These are phyloP conservation scores for Adansonia gregorii DNA, from an alignment of 441 rosid genomes.

Conservation along the genomic window DNA sequence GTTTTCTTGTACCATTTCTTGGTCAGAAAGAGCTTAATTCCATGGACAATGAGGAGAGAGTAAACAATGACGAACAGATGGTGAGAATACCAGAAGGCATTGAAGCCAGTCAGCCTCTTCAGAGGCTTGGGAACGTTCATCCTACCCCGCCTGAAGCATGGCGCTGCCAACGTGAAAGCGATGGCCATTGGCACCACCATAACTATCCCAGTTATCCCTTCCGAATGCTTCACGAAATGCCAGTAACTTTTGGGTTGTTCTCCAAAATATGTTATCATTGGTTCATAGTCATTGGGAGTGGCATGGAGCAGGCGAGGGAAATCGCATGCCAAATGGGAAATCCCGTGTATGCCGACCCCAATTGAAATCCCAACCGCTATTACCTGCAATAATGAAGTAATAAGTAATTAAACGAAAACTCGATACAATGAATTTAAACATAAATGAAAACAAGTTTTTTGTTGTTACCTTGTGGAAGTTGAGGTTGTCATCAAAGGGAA, in stretches of 20 bases:
- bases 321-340: conserved; percentile 58
- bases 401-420: background rate
- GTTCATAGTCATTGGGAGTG: conserved; percentile 40
- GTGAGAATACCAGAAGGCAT: conserved; percentile 77
- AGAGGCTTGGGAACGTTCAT: conserved; percentile 55
- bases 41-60: conserved; percentile 55
- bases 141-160: conserved; percentile 58
- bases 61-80: conserved; percentile 66
- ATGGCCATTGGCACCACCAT: conserved; percentile 65
- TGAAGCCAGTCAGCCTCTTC: conserved; percentile 63
- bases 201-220: conserved; percentile 56
- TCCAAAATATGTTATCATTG: conserved; percentile 56
- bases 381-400: conserved; percentile 37
- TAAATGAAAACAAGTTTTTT: background rate
- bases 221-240: conserved; percentile 50
- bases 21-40: conserved; percentile 51
- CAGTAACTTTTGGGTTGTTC: conserved; percentile 46
- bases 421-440: too few species aligned
- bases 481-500: conserved; percentile 71
- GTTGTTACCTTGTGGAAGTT: conserved; percentile 63
- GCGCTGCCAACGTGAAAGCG: conserved; percentile 60
- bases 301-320: conserved; percentile 59
- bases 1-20: conserved; percentile 60
- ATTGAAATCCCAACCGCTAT: conserved; percentile 53
- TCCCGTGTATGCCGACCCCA: conserved; percentile 55